phyloP scores from a whole-genome alignment of 2,329 filamentous ascomycete genomes.

The Verticillium klebahnii region DNA sequence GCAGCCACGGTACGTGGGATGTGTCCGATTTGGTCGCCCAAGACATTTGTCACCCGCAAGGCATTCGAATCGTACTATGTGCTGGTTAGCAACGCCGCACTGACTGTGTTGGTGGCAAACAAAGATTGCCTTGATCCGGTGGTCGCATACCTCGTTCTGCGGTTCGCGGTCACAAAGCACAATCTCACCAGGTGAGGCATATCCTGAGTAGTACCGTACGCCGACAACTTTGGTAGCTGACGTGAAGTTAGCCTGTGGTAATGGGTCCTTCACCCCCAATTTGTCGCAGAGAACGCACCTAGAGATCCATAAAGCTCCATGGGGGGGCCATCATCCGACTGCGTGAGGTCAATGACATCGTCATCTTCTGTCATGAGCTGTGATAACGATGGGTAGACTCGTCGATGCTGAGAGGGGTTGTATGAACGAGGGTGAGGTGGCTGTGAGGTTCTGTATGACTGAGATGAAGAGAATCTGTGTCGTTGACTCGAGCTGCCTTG shows the following conservation, averaged over 20 bases:
- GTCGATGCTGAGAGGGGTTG: slow-evolving; percentile 26
- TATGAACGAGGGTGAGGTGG: not conserved
- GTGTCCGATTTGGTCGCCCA: slow-evolving; percentile 73
- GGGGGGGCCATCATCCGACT: slow-evolving; percentile 33
- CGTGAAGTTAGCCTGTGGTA: not conserved
- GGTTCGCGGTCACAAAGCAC: slow-evolving; percentile 63
- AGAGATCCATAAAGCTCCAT: slow-evolving; percentile 44
- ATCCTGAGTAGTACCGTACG: slow-evolving; percentile 57
- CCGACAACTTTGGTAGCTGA: slow-evolving; percentile 46
- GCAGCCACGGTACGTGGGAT: slow-evolving; percentile 61
- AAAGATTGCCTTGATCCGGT: not conserved
- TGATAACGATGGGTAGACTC: slow-evolving; percentile 11
- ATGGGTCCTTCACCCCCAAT: not conserved
- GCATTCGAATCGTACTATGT: slow-evolving; percentile 66
- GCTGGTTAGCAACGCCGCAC: not conserved
- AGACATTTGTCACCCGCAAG: slow-evolving; percentile 73
- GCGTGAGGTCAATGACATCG: slow-evolving; percentile 37
- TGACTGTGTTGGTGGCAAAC: too few relatives aligned
- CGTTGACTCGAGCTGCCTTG: not conserved
- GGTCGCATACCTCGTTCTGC: slow-evolving; percentile 44
- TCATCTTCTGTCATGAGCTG: slow-evolving; percentile 26
- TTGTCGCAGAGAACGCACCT: slow-evolving; percentile 22
- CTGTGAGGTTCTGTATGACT: not conserved
- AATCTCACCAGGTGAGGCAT: slow-evolving; percentile 57
- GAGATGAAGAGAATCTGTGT: not conserved